Evolutionary conservation across 768 basidiomycete genomes (phyloP).

Genomic region (Tremella fuciformis): DNA sequence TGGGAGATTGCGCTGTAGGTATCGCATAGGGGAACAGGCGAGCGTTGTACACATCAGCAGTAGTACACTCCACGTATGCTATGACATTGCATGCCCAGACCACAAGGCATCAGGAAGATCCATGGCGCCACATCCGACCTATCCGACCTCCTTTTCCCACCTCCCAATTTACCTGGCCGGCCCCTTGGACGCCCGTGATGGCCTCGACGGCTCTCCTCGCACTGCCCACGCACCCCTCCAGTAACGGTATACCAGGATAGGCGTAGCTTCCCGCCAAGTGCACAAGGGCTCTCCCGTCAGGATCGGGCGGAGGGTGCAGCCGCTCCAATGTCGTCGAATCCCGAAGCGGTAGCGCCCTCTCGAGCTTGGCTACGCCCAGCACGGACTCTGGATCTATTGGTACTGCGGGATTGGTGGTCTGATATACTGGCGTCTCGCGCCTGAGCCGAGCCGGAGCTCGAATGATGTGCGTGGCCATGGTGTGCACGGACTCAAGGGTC

Average conservation of each 20-base stretch:
- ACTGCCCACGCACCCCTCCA: constrained; percentile 76
- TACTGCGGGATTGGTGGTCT: constrained; percentile 72
- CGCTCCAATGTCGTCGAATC: constrained; percentile 12
- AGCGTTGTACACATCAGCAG: not conserved
- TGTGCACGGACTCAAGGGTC: constrained; percentile 51
- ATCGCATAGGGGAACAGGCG: not conserved
- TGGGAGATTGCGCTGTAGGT: constrained; percentile 59
- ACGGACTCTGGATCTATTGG: constrained; percentile 57
- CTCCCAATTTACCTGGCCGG: constrained; percentile 32
- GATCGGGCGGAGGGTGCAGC: constrained; percentile 13
- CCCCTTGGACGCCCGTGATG: constrained; percentile 27
- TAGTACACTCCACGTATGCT: too few relatives aligned
- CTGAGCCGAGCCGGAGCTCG: constrained; percentile 51
- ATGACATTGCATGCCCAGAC: not conserved
- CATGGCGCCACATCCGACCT: constrained; percentile 26
- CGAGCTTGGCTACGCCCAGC: constrained; percentile 62
- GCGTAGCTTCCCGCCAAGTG: constrained; percentile 75
- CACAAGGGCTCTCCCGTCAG: constrained; percentile 54
- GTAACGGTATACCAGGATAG: constrained; percentile 67
- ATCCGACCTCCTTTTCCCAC: constrained; percentile 25
- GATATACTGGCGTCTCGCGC: constrained; percentile 56
- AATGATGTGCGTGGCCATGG: constrained; percentile 69
- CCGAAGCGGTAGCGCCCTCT: constrained; percentile 45
- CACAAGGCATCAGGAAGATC: not conserved
- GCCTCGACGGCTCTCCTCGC: constrained; percentile 59